Base-by-base conservation (phyloP, 1,139 yeast species). In the Suhomyces chickasaworum region DNA sequence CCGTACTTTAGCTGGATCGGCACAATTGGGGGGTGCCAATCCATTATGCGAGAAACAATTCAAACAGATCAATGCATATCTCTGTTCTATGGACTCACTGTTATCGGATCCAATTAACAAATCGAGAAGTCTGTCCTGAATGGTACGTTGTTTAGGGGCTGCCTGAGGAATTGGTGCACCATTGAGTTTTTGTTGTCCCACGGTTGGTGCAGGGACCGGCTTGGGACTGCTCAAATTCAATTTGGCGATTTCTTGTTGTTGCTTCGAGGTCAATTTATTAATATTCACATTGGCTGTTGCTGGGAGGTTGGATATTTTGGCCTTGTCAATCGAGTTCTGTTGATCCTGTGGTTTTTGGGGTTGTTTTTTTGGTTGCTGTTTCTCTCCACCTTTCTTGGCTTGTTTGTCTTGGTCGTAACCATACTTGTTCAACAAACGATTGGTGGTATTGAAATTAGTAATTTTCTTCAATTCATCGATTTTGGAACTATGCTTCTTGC, bases 391-490 rank as follows among this genome's bases (percentile, higher is more conserved):
- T 8, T 16, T 17, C 21, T 7, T 9, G n/a, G 22, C 7, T 6
- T 20, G 37, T 36, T 66, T 68, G 39, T 61, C 68, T 7, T 65
- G 56, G 5, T 75, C 80, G 40, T 71, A 69, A 1, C 81, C 83
- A 57, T 82, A 90, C 56, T 90, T 75, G 45, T 76, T 80, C 42
- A 93, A 69, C 46, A 91, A 72, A 13, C 87, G 83, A 62, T 81
- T 83, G 1, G 97, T 89, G 17, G 85, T 78, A 56, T 86, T 80
- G 64, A 83, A 93, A 56, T 88, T 87, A 18, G 97, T 88, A 56
- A 80, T 75, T 49, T 82, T 80, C 65, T 91, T 91, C 65, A 91
- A 73, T 49, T 86, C 90, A 16, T 83, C 85, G 41, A 91, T 77
- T 64, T 86, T 85, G 25, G 70, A 72, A 48, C 73, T 70, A 53